A percentile compares a stretch with the other conserved stretches of the same genome.
These are phyloP conservation scores for Apiospora phragmitis DNA, from an alignment of 2,329 filamentous ascomycete species.

Conservation along the genomic window DNA sequence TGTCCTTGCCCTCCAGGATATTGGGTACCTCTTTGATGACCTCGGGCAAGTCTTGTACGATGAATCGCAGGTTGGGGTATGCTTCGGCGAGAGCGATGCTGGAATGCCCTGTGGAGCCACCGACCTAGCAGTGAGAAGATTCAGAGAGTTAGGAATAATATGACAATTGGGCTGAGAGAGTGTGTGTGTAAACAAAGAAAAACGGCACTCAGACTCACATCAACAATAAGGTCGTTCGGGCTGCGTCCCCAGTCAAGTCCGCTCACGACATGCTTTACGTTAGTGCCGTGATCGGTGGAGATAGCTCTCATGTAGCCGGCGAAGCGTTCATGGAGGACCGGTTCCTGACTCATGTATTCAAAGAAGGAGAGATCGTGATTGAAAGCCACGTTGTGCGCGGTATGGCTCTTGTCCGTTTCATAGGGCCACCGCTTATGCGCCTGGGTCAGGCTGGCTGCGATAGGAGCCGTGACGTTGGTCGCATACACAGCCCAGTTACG, in stretches of 20 bases:
- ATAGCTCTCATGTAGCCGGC: slow-evolving; percentile 29
- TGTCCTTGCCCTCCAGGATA: not conserved
- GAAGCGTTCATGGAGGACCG: slow-evolving; percentile 24
- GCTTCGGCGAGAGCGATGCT: slow-evolving; percentile 28
- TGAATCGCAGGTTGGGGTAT: slow-evolving; percentile 27
- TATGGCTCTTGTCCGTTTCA: not conserved
- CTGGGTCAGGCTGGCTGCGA: not conserved
- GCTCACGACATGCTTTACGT: slow-evolving; percentile 31
- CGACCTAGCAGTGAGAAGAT: slow-evolving; percentile 22
- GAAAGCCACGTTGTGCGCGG: slow-evolving; percentile 22
- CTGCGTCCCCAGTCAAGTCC: slow-evolving; percentile 38
- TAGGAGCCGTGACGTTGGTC: slow-evolving; percentile 9
- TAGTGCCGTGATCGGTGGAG: slow-evolving; percentile 28
- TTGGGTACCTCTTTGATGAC: not conserved
- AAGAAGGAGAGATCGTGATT: slow-evolving; percentile 26
- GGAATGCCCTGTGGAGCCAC: slow-evolving; percentile 32
- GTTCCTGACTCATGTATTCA: slow-evolving; percentile 23
- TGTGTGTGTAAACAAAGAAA: not conserved
- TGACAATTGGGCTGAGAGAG: too few species aligned
- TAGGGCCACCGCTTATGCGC: slow-evolving; percentile 5
- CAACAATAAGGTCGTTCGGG: slow-evolving; percentile 29
- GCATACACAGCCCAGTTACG: slow-evolving; percentile 29
- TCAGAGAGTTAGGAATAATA: not conserved
- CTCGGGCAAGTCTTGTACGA: slow-evolving; percentile 17
- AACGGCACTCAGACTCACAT: not conserved